Evolutionary conservation across 768 basidiomycete genomes (phyloP).

Genomic region (Bullera alba): DNA sequence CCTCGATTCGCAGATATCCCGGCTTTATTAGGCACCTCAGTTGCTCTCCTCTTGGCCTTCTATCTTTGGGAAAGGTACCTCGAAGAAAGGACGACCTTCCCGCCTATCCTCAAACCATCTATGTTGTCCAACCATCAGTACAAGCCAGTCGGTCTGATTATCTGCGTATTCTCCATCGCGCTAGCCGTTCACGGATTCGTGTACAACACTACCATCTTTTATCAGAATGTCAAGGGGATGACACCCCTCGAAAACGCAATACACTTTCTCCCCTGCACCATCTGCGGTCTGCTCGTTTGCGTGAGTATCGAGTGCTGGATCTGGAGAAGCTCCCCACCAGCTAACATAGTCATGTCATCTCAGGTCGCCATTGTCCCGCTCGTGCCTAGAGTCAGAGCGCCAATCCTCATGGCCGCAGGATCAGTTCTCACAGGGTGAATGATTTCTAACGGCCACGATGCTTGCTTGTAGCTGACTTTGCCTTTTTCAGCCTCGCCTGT

Average conservation of each 20-base stretch:
- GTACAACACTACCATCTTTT: constrained; percentile 19
- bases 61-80: constrained; percentile 59
- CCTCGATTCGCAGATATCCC: constrained; percentile 59
- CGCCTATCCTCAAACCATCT: constrained; percentile 24
- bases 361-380: constrained; percentile 1
- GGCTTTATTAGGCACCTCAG: constrained; percentile 57
- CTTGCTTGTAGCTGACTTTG: no score
- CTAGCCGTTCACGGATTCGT: constrained; percentile 11
- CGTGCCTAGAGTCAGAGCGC: not conserved
- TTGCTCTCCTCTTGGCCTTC: constrained; percentile 57
- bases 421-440: not conserved
- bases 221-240: constrained; percentile 23
- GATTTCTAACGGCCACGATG: not conserved
- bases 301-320: not conserved
- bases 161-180: constrained; percentile 1
- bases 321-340: not conserved
- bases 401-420: not conserved
- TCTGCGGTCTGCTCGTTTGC: constrained; percentile 13
- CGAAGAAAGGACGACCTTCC: constrained; percentile 44
- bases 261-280: constrained; percentile 8
- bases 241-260: constrained; percentile 15
- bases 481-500: constrained; percentile 1
- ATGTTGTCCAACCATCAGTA: constrained; percentile 3
- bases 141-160: not conserved
- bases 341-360: not conserved